These are phyloP conservation scores for Argentina anserina DNA, from an alignment of 306 rosid genomes.

Conservation along the genomic window DNA sequence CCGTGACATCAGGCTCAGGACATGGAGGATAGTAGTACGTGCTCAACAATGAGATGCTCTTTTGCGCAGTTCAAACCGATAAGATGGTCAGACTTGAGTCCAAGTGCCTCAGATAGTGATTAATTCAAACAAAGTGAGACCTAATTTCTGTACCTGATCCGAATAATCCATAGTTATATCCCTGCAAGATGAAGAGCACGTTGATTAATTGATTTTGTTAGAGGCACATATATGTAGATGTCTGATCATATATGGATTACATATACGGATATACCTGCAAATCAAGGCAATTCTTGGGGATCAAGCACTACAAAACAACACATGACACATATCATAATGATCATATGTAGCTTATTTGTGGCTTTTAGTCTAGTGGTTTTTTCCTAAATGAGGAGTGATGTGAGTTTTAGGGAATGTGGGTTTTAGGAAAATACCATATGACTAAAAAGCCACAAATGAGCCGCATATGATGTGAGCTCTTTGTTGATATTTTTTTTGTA, in stretches of 20 bases:
- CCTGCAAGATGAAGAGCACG: background rate
- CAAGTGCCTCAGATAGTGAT: constrained; percentile 1
- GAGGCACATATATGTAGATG: background rate
- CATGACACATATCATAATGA: too few relatives aligned
- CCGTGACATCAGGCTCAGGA: constrained; percentile 2
- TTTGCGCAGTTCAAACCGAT: background rate
- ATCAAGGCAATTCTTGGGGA: background rate
- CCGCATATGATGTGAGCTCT: too few relatives aligned
- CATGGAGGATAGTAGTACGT: background rate
- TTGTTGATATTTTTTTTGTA: too few relatives aligned
- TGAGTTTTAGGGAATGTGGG: too few relatives aligned
- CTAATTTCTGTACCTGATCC: background rate
- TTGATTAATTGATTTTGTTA: background rate
- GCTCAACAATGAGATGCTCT: background rate
- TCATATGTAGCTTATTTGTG: too few relatives aligned
- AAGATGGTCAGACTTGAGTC: background rate
- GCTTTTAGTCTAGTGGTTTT: too few relatives aligned
- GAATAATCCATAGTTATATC: background rate
- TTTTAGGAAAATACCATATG: too few relatives aligned
- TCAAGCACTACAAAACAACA: too few relatives aligned
- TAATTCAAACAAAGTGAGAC: background rate
- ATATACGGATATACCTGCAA: constrained; percentile 1
- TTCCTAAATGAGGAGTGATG: too few relatives aligned
- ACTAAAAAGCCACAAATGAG: too few relatives aligned
- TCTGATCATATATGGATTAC: background rate